A percentile compares a stretch with the other conserved stretches of the same genome.
phyloP scores from a whole-genome alignment of 2,329 filamentous ascomycete genomes.

The Basipetospora chlamydospora region DNA sequence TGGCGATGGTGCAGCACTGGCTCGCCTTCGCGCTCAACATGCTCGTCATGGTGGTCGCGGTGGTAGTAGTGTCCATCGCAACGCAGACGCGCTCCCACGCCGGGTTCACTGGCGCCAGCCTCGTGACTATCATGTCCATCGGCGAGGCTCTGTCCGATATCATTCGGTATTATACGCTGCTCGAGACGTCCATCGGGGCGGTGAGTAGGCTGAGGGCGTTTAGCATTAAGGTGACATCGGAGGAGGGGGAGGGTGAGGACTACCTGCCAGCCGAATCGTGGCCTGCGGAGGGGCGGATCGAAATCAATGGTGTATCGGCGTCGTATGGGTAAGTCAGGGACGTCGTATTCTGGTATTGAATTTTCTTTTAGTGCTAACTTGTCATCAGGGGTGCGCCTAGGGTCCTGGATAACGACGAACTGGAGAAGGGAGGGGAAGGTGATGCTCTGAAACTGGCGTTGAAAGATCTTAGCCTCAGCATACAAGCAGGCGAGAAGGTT shows the following conservation, averaged over 20 bases:
- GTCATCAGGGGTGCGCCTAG: too few species aligned
- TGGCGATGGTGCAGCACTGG: constrained; percentile 44
- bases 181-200: constrained; percentile 16
- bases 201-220: constrained; percentile 16
- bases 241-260: constrained; percentile 11
- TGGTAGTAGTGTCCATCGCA: constrained; percentile 30
- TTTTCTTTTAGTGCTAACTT: too few species aligned
- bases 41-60: constrained; percentile 31
- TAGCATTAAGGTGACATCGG: constrained; percentile 11
- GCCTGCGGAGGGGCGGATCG: constrained; percentile 17
- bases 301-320: constrained; percentile 18
- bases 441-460: constrained; percentile 6
- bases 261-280: constrained; percentile 12
- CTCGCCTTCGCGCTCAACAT: constrained; percentile 34
- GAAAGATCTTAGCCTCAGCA: constrained; percentile 13
- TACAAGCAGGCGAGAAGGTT: constrained; percentile 18
- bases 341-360: too few species aligned
- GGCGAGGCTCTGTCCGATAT: constrained; percentile 16
- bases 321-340: constrained; percentile 15
- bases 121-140: constrained; percentile 23
- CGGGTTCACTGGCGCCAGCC: constrained; percentile 23
- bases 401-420: too few species aligned
- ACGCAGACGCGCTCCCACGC: constrained; percentile 24
- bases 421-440: too few species aligned
- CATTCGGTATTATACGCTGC: constrained; percentile 17